Evolutionary conservation across 208 protist genomes (phyloP).

Genomic region (Porcisia deanei): DNA sequence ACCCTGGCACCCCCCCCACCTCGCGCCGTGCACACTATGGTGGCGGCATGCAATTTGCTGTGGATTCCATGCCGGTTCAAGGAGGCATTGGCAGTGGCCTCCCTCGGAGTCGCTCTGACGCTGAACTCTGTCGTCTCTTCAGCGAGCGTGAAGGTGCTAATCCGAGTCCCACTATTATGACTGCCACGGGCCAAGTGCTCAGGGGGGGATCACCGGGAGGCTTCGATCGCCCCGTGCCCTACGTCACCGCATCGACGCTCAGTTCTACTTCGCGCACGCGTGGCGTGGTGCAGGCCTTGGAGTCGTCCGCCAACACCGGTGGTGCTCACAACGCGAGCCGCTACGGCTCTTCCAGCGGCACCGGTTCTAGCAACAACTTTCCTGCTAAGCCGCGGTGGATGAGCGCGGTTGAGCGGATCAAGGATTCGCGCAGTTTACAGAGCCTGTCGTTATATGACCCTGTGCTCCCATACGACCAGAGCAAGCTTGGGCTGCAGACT

Average conservation of each 20-base stretch:
- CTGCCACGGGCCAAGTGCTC: not conserved
- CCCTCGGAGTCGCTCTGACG: slow-evolving; percentile 17
- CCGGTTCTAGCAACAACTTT: slow-evolving; percentile 1
- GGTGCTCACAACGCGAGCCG: slow-evolving; percentile 19
- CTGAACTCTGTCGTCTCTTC: slow-evolving; percentile 28
- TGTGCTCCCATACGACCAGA: slow-evolving; percentile 55
- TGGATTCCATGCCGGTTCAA: not conserved
- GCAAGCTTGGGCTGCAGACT: slow-evolving; percentile 37
- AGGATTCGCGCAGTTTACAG: slow-evolving; percentile 16
- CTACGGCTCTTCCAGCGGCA: slow-evolving; percentile 7
- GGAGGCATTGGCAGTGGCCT: slow-evolving; percentile 9
- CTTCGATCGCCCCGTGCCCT: not conserved
- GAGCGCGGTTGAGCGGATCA: slow-evolving; percentile 55
- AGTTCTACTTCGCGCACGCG: slow-evolving; percentile 17
- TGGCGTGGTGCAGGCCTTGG: slow-evolving; percentile 24
- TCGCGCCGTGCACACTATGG: not conserved
- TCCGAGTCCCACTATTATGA: not conserved
- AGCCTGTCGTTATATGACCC: slow-evolving; percentile 24
- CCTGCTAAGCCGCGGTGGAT: slow-evolving; percentile 43
- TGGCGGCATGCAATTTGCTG: not conserved
- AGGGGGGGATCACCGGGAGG: not conserved
- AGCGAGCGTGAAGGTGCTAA: slow-evolving; percentile 9
- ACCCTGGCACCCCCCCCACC: not conserved
- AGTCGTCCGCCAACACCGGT: slow-evolving; percentile 19
- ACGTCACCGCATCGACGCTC: not conserved